Conservation (phyloP, 352 stramenopile species). For the Phytophthora vignae region DNA sequence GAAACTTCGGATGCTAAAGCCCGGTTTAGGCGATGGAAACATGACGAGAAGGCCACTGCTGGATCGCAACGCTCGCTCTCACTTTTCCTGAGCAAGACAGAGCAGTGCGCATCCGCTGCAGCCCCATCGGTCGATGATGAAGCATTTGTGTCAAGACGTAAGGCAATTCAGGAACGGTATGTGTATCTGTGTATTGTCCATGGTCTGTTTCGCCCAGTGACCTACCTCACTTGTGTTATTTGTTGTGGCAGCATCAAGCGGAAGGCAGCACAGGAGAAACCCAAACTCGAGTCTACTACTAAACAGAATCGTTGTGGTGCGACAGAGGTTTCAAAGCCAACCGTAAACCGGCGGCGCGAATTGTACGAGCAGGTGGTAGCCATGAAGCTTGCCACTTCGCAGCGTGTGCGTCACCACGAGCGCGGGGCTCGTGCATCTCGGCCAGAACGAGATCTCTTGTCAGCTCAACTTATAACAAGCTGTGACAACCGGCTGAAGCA, state of each 20-base stretch:
- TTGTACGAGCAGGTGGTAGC: slow-evolving; percentile 54
- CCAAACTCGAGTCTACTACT: slow-evolving; percentile 9
- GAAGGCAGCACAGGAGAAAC: slow-evolving; percentile 29
- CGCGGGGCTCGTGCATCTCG: slow-evolving; percentile 19
- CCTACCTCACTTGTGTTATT: background rate
- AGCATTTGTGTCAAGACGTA: slow-evolving; percentile 33
- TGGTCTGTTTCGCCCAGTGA: background rate
- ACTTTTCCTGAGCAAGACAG: slow-evolving; percentile 17
- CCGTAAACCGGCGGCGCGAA: slow-evolving; percentile 38
- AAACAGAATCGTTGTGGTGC: slow-evolving; percentile 4
- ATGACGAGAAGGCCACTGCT: background rate
- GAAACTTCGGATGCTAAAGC: slow-evolving; percentile 1
- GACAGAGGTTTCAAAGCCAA: background rate
- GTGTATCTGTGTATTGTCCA: background rate
- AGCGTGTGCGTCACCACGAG: slow-evolving; percentile 32
- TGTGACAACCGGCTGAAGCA: slow-evolving; percentile 52
- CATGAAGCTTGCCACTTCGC: slow-evolving; percentile 36
- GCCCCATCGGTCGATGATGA: slow-evolving; percentile 20
- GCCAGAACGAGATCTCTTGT: slow-evolving; percentile 24
- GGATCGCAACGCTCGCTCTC: background rate
- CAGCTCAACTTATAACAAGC: slow-evolving; percentile 42
- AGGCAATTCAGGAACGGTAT: slow-evolving; percentile 43
- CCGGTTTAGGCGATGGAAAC: slow-evolving; percentile 15
- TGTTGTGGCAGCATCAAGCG: slow-evolving; percentile 34
- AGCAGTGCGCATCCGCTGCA: background rate